A percentile compares a stretch with the other conserved stretches of the same genome.
Conservation (phyloP, 2,329 filamentous ascomycete species). For the Xylariaceae sp. region DNA sequence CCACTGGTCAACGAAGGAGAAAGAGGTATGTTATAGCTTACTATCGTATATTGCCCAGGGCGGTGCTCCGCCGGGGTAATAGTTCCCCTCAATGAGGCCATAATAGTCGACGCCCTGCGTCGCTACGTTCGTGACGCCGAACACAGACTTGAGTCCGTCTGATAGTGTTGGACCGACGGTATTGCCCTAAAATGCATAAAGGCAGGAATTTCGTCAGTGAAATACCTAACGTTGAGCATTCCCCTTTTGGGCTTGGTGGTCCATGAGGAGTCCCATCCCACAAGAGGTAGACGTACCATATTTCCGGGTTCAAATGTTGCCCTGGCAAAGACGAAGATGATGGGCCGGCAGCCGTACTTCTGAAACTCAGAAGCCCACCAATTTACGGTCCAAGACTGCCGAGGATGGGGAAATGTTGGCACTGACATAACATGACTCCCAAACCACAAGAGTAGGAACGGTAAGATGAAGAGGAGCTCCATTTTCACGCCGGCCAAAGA, state of each 20-base stretch:
- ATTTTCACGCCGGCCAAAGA: too few relatives aligned
- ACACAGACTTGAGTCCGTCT: constrained; percentile 35
- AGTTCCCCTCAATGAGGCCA: constrained; percentile 37
- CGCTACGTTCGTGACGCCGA: constrained; percentile 37
- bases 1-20: too few relatives aligned
- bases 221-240: background rate
- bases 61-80: constrained; percentile 39
- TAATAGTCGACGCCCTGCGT: constrained; percentile 40
- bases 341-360: constrained; percentile 35
- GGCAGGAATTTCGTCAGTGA: background rate
- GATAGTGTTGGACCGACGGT: constrained; percentile 38
- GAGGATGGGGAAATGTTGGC: constrained; percentile 17
- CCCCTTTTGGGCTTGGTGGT: too few relatives aligned
- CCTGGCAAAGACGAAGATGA: constrained; percentile 40
- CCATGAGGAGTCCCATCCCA: background rate
- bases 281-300: constrained; percentile 29
- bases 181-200: constrained; percentile 22
- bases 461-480: background rate
- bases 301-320: constrained; percentile 40
- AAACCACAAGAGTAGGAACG: constrained; percentile 19
- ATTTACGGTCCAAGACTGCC: constrained; percentile 35
- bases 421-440: constrained; percentile 16
- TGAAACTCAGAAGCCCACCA: constrained; percentile 36
- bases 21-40: constrained; percentile 9
- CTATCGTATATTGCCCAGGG: constrained; percentile 39